phyloP scores from a whole-genome alignment of 345 rosid genomes.

The Luvunga scandens region DNA sequence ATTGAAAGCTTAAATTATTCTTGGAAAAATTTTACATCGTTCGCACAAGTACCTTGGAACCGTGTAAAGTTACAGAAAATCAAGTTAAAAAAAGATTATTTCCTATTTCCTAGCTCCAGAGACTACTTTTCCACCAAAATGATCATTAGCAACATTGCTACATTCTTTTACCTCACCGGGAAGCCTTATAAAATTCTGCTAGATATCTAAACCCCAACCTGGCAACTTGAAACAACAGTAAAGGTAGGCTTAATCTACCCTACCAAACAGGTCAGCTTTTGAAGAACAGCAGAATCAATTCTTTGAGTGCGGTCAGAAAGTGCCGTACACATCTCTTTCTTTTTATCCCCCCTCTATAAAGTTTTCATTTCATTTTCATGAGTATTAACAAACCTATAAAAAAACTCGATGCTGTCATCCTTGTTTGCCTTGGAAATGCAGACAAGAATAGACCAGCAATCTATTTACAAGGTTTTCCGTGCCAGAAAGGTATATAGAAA shows the following conservation, averaged over 20 bases:
- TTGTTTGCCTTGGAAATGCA: slow-evolving; percentile 8
- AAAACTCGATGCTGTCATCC: slow-evolving; percentile 24
- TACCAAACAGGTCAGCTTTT: not conserved
- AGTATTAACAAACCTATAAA: slow-evolving; percentile 18
- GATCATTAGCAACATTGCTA: not conserved
- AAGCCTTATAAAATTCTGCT: not conserved
- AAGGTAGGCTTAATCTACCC: not conserved
- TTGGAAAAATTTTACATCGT: too few species aligned
- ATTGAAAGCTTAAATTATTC: too few species aligned
- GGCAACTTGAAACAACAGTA: not conserved
- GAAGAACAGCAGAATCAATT: not conserved
- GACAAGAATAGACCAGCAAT: slow-evolving; percentile 24
- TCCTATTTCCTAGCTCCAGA: too few species aligned
- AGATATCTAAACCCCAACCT: not conserved
- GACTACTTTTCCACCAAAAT: too few species aligned
- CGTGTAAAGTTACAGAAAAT: too few species aligned
- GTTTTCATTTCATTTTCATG: slow-evolving; percentile 7
- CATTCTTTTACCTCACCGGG: not conserved
- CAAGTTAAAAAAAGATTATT: too few species aligned
- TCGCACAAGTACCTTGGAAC: too few species aligned
- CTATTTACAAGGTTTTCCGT: slow-evolving; percentile 36
- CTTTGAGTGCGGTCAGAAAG: not conserved
- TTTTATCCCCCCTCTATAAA: not conserved
- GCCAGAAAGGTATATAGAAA: slow-evolving; percentile 18
- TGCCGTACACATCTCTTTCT: slow-evolving; percentile 1